Conservation (phyloP, 768 basidiomycete species). For the Postia placenta region DNA sequence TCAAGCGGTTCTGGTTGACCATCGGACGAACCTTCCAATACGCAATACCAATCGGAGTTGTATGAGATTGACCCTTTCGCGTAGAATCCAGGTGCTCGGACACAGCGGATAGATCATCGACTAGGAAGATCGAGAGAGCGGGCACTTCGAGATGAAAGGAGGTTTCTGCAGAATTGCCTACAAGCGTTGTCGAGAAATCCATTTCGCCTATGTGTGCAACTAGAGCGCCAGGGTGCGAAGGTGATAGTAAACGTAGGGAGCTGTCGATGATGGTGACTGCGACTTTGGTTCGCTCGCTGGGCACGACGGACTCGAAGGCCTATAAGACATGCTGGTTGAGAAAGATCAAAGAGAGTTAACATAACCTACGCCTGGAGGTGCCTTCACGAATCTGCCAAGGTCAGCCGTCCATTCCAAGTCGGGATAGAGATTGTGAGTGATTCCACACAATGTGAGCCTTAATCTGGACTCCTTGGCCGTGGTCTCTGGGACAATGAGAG, state of each 20-base stretch:
- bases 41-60: constrained; percentile 31
- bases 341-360: not conserved
- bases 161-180: constrained; percentile 57
- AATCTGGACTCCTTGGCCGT: constrained; percentile 75
- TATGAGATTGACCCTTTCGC: constrained; percentile 6
- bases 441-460: constrained; percentile 54
- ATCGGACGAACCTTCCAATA: constrained; percentile 60
- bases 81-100: constrained; percentile 19
- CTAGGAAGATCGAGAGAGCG: constrained; percentile 43
- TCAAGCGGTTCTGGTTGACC: not conserved
- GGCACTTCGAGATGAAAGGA: constrained; percentile 44
- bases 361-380: constrained; percentile 38
- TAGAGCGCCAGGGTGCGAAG: constrained; percentile 56
- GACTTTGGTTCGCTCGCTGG: constrained; percentile 77
- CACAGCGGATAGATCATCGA: constrained; percentile 42
- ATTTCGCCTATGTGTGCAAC: constrained; percentile 59
- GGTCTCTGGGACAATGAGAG: constrained; percentile 51
- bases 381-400: constrained; percentile 58
- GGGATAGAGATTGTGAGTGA: constrained; percentile 56
- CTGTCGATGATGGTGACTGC: constrained; percentile 60
- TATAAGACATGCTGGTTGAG: constrained; percentile 20
- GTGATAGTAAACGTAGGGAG: constrained; percentile 55
- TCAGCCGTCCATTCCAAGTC: constrained; percentile 61
- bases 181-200: constrained; percentile 67
- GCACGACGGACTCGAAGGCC: constrained; percentile 92